Evolutionary conservation across 2,329 filamentous ascomycete genomes (phyloP), one percentile per base, ranked within the genome.

Genomic region (Aspergillus transmontanensis): DNA sequence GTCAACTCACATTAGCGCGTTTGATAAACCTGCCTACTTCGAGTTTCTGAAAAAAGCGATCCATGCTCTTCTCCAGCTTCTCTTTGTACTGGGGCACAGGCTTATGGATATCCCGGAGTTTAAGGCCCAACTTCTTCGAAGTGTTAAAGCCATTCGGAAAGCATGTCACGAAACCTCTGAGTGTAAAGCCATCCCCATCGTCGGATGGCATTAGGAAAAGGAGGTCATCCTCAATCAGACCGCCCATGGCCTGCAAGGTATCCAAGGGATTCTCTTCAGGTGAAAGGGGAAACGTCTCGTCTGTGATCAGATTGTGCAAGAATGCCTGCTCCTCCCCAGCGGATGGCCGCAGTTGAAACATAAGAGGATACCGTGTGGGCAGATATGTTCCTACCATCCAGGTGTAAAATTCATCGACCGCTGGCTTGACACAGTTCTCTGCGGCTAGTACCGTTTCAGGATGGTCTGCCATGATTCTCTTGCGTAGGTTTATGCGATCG

Each of bases 41-140:
- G 6, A 75, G 41, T 21, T 60, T 66, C 5, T 64, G 64, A 51
- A 75, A 74, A 50, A 67, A 73, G n/a, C 72, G 69, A 66, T 75
- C 72, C 72, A 75, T 74, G 53, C 72, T 74, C 43, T 65, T 69
- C 55, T 72, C 68, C 3, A 75, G 61, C 30, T 70, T 74, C 14
- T 72, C 69, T n/a, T 66, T 67, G 43, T 75, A 75, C 0, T 64
- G 61, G 0, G 73, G 73, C 0, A 73, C 71, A 2, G 66, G 68
- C 1, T 45, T 61, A 16, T 70, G 68, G 7, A 70, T 70, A 36
- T 67, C 68, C 32, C 62, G 36, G 5, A 68, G 57, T 14, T 64
- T 66, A 7, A 67, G 51, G 19, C 64, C 64, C 12, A 70, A 32
- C 39, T 67, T 70, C 12, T 64, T 54, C 2, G 55, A 19, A 14